These are phyloP conservation scores for Salicornia ramosissima DNA, from an alignment of 148 eudicot genomes.

Conservation along the genomic window DNA sequence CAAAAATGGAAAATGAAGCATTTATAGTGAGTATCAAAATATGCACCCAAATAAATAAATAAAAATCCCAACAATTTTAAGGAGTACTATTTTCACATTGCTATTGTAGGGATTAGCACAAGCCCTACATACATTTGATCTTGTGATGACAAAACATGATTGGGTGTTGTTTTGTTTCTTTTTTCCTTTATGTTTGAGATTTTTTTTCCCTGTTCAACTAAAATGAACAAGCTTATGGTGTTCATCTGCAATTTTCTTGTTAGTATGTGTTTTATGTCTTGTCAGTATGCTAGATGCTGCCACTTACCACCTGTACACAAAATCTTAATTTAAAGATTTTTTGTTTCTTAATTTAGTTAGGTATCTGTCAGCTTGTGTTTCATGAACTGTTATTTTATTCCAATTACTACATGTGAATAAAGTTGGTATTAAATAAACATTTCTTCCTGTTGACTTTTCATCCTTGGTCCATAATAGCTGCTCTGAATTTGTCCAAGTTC, in stretches of 20 bases:
- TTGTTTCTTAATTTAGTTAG: slow-evolving; percentile 8
- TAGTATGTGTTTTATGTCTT: background rate
- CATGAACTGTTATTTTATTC: slow-evolving; percentile 12
- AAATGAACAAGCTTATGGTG: slow-evolving; percentile 2
- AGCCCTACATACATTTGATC: too few relatives aligned
- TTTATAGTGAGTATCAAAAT: too few relatives aligned
- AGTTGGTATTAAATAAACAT: background rate
- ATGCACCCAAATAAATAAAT: too few relatives aligned
- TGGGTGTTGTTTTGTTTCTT: too few relatives aligned
- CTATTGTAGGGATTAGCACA: too few relatives aligned
- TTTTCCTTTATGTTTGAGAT: background rate
- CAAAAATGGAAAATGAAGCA: too few relatives aligned
- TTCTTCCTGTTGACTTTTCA: slow-evolving; percentile 7
- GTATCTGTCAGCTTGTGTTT: slow-evolving; percentile 3
- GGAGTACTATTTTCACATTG: too few relatives aligned
- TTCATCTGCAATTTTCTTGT: slow-evolving; percentile 3
- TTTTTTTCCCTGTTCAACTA: background rate
- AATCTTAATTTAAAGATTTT: slow-evolving; percentile 17
- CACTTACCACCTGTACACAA: slow-evolving; percentile 12
- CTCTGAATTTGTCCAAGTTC: background rate
- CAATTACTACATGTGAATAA: slow-evolving; percentile 7
- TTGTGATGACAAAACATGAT: too few relatives aligned
- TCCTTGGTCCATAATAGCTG: slow-evolving; percentile 20
- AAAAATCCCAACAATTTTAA: too few relatives aligned
- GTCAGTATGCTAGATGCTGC: slow-evolving; percentile 12